Base-by-base conservation (phyloP, 2,329 filamentous ascomycete genomes). In the Botrytis galanthina region DNA sequence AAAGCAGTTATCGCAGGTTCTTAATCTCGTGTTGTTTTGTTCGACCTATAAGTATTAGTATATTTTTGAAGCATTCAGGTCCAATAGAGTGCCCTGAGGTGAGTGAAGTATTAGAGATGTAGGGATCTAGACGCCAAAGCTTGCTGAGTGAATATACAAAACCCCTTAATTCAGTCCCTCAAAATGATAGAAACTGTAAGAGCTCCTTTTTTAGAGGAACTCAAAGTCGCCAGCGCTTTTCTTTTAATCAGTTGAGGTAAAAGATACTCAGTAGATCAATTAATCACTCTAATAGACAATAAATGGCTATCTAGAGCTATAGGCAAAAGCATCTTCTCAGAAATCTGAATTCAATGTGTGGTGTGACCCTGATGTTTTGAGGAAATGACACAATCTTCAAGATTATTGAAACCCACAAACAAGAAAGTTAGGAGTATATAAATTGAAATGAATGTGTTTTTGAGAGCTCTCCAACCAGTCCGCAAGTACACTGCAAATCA, bases 51-150 rank as follows among this genome's bases (percentile, higher is more conserved):
- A 20, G 9, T 48, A 48, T 9, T 51, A 37, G 44, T 51, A 35
- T n/a, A n/a, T 2, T 20, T 35, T n/a, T 67, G 7, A 37, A 51
- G 32, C 12, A 48, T 67, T 6, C 6, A n/a, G 22, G 12, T 26
- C 37, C 3, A 26, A 26, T 37, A 2, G 10, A n/a, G 4, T 16
- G 48, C 26, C 0, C 0, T n/a, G 1, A 54, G 26, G 5, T 54
- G 12, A 16, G 14, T 16, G 14, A 32, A 18, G n/a, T 32, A 57
- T 18, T 12, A 57, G n/a, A 7, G 18, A 29, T 29, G 14, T 57
- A 42, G 14, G 39, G 4, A 18, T 29, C 7, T 29, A 29, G 12
- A 29, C 3, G n/a, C 29, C 51, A 57, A 18, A 18, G 1, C 8
- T 57, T n/a, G 26, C 6, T 16, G 26, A n/a, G 16, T 8, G 7